Evolutionary conservation across 1,284 basidiomycete genomes (phyloP).

Genomic region (Rhodotorula sp.): DNA sequence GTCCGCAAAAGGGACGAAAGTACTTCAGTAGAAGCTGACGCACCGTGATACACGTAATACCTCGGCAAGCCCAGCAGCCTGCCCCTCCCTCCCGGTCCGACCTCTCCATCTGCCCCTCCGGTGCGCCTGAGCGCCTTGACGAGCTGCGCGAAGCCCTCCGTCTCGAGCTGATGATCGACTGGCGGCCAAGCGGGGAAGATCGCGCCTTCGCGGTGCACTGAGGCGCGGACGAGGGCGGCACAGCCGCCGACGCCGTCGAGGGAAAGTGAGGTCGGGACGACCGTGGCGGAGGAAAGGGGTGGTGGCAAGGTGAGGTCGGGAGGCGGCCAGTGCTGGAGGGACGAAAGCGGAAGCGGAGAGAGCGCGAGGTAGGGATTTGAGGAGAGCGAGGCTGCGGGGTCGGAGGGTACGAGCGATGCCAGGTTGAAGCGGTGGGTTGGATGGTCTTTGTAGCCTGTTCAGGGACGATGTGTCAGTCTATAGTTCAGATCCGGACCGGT

Average conservation of each 20-base stretch:
- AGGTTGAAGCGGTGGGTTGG: constrained; percentile 32
- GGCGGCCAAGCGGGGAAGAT: constrained; percentile 36
- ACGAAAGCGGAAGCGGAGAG: not conserved
- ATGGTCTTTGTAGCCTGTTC: constrained; percentile 26
- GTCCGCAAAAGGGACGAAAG: not conserved
- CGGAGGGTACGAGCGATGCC: constrained; percentile 21
- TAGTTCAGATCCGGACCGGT: too few species aligned
- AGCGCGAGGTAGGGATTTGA: constrained; percentile 5
- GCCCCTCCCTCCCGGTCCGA: not conserved
- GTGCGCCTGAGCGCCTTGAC: constrained; percentile 4
- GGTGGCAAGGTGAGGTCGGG: not conserved
- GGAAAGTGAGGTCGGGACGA: constrained; percentile 3
- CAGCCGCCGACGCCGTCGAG: constrained; percentile 39
- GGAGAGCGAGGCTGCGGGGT: constrained; percentile 1
- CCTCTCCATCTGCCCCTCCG: not conserved
- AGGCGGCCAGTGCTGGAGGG: not conserved
- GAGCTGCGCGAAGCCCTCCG: constrained; percentile 31
- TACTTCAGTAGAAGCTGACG: not conserved
- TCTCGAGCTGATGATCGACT: constrained; percentile 34
- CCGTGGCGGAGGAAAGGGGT: not conserved
- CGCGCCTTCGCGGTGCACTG: constrained; percentile 28
- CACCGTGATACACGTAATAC: constrained; percentile 39
- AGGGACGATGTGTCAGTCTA: not conserved
- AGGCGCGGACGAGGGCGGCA: constrained; percentile 25
- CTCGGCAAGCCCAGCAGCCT: constrained; percentile 25